Conservation (phyloP, 345 rosid species). For the Rhodamnia rubescens region DNA sequence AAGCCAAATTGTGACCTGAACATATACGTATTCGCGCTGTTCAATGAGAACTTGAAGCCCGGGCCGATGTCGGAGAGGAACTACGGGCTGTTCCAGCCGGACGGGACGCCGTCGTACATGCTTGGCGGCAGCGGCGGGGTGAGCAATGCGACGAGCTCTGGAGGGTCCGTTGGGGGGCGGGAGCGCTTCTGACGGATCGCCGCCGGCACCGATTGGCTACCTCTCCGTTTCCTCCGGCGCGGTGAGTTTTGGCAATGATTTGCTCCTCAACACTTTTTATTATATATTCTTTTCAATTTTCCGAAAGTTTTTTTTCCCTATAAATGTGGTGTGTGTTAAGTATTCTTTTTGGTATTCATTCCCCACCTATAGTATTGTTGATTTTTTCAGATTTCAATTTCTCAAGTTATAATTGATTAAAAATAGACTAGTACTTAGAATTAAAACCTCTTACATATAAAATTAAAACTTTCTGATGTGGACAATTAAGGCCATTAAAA, state of each 20-base stretch:
- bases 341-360: neutral
- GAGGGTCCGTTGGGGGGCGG: neutral
- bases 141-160: neutral
- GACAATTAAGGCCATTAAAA: neutral
- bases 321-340: too few species aligned
- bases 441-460: neutral
- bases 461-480: neutral
- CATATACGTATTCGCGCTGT: conserved; percentile 32
- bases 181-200: neutral
- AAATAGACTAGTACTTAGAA: neutral
- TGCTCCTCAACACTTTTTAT: neutral
- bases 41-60: conserved; percentile 43
- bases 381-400: neutral
- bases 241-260: conserved; percentile 2
- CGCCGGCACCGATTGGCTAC: conserved; percentile 5
- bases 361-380: neutral
- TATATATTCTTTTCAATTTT: neutral
- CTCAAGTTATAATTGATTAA: neutral
- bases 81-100: conserved; percentile 39
- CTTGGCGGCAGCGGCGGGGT: neutral
- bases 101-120: conserved; percentile 30
- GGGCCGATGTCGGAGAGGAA: conserved; percentile 42
- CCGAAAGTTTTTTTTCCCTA: neutral
- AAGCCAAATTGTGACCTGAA: conserved; percentile 20
- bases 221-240: conserved; percentile 9